Base-by-base conservation (phyloP, 495 filamentous ascomycete species). In the Terfezia claveryi region DNA sequence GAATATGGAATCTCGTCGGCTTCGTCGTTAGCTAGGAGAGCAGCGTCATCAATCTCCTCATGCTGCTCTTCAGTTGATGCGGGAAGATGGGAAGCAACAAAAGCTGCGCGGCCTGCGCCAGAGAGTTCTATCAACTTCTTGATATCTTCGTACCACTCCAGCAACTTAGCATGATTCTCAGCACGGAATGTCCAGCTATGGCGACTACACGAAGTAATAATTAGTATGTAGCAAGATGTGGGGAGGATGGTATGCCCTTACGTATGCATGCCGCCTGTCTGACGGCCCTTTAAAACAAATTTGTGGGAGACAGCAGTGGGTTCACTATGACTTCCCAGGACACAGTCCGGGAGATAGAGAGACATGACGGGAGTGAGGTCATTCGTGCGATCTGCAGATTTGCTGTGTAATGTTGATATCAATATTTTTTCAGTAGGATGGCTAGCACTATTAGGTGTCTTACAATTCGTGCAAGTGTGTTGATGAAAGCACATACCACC, bases 391-490 rank as follows among this genome's bases (percentile, higher is more conserved):
- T 85, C 82, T 37, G 59, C 55, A n/a, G 59, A 53, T 65, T 65
- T 65, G 52, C 61, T 62, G 54, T 16, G 49, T 23, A 32, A 20
- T 32, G n/a, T 51, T 46, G 37, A 0, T 11, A 37, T 49, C 23
- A 55, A 32, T 32, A 7, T 32, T 32, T 0, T n/a, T 32, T 32
- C 27, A 32, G 4, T 32, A 32, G 27, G 27, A 32, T 32, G 27
- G 27, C 27, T 32, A 32, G 27, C 27, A 32, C 27, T 32, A 7
- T 7, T 32, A 9, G 41, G 14, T n/a, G 38, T 54, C 61, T 62
- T 92, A 95, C 78, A 95, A 98, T 65, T 98, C 91, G 68, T 98
- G 91, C 1, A 98, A 74, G 67, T 98, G 91, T 38, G 91, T 96
- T 20, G 91, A 85, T 56, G 91, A 94, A 56, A 98, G 70, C 10